phyloP scores from a whole-genome alignment of 2,329 filamentous ascomycete genomes.

The Fusarium sambucinum region DNA sequence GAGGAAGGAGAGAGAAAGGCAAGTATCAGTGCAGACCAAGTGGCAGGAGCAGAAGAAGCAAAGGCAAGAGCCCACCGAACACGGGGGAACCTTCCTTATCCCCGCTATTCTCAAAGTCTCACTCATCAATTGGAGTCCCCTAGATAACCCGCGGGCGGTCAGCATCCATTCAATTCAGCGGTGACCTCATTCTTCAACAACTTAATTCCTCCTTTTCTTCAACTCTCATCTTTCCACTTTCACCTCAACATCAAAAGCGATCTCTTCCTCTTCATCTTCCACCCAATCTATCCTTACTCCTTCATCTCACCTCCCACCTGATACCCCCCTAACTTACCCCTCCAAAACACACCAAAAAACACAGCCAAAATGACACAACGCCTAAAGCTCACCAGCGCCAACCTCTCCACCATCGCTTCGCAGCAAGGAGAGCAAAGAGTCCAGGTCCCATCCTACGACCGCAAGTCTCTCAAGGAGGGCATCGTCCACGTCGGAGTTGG shows the following conservation, averaged over 20 bases:
- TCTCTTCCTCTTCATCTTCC: neutral
- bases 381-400: slow-evolving; percentile 48
- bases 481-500: slow-evolving; percentile 67
- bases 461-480: slow-evolving; percentile 62
- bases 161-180: slow-evolving; percentile 18
- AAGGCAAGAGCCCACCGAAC: slow-evolving; percentile 25
- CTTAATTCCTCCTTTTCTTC: slow-evolving; percentile 9
- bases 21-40: neutral
- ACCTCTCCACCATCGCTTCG: slow-evolving; percentile 41
- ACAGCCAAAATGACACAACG: slow-evolving; percentile 33
- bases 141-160: slow-evolving; percentile 42
- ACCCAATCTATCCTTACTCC: neutral
- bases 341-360: neutral
- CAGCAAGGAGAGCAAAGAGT: slow-evolving; percentile 41
- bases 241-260: slow-evolving; percentile 11
- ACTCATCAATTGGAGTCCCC: neutral
- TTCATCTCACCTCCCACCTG: neutral
- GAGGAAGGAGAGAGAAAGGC: neutral
- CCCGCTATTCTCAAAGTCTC: slow-evolving; percentile 23
- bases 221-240: neutral
- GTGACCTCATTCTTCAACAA: slow-evolving; percentile 39
- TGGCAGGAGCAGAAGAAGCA: neutral
- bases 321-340: neutral
- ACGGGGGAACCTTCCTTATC: slow-evolving; percentile 27
- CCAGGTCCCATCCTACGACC: slow-evolving; percentile 58